Percentiles rank a stretch among this genome's conserved stretches.
phyloP scores from a whole-genome alignment of 352 stramenopile genomes.

The Plasmopara halstedii region DNA sequence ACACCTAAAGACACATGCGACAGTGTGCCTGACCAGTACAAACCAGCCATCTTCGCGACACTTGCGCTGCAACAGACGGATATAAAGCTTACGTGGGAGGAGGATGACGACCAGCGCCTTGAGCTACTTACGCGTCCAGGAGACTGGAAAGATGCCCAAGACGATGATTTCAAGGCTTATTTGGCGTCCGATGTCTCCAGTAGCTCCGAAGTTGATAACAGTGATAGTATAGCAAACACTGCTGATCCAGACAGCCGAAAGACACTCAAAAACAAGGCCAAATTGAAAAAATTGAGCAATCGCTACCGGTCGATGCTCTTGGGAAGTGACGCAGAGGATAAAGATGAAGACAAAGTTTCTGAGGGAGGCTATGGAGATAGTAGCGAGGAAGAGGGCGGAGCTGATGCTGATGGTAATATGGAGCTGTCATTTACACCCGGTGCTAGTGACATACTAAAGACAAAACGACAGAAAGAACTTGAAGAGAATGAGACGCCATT shows the following conservation, averaged over 20 bases:
- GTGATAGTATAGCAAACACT: slow-evolving; percentile 25
- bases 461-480: slow-evolving; percentile 69
- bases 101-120: slow-evolving; percentile 86
- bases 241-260: slow-evolving; percentile 25
- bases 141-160: slow-evolving; percentile 81
- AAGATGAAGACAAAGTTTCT: slow-evolving; percentile 32
- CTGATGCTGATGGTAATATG: slow-evolving; percentile 44
- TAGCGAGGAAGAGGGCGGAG: slow-evolving; percentile 20
- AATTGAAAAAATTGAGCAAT: slow-evolving; percentile 75
- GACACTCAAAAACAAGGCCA: slow-evolving; percentile 50
- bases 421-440: slow-evolving; percentile 80
- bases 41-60: slow-evolving; percentile 92
- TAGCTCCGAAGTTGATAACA: slow-evolving; percentile 42
- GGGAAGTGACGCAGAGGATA: slow-evolving; percentile 62
- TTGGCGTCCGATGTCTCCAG: slow-evolving; percentile 83
- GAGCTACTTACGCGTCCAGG: slow-evolving; percentile 71
- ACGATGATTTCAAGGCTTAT: slow-evolving; percentile 93
- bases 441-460: slow-evolving; percentile 54
- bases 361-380: slow-evolving; percentile 18
- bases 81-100: slow-evolving; percentile 94
- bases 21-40: slow-evolving; percentile 89
- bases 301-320: slow-evolving; percentile 74
- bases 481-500: slow-evolving; percentile 79
- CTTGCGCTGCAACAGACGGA: slow-evolving; percentile 88
- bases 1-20: slow-evolving; percentile 80